These are phyloP conservation scores for Tubosaeta sp. DNA, from an alignment of 768 basidiomycete genomes.

Conservation along the genomic window DNA sequence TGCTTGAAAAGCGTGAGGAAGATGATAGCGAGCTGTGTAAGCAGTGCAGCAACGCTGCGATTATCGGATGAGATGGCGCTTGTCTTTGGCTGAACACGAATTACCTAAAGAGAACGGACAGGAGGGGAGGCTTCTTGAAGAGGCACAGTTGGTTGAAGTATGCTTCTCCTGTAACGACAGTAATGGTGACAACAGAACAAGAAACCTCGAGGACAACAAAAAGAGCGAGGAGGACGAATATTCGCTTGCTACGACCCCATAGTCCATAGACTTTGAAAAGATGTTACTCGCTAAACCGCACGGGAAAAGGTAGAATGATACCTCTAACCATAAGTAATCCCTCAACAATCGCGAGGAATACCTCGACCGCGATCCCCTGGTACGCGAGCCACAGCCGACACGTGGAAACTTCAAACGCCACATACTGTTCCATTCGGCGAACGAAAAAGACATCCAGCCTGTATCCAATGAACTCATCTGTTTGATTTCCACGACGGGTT, in stretches of 20 bases:
- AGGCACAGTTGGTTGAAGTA: slow-evolving; percentile 7
- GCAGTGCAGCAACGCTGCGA: background rate
- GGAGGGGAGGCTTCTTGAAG: slow-evolving; percentile 1
- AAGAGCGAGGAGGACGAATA: slow-evolving; percentile 1
- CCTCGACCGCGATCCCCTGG: slow-evolving; percentile 1
- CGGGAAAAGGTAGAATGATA: background rate
- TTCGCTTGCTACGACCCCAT: slow-evolving; percentile 3
- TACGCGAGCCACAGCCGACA: slow-evolving; percentile 11
- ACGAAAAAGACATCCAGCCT: slow-evolving; percentile 4
- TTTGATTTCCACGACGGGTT: background rate
- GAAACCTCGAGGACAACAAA: slow-evolving; percentile 1
- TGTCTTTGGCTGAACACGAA: background rate
- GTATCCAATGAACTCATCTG: background rate
- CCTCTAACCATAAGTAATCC: slow-evolving; percentile 9
- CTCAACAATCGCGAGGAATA: slow-evolving; percentile 10
- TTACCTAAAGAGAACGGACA: slow-evolving; percentile 8
- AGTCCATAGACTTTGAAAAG: slow-evolving; percentile 4
- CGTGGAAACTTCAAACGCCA: background rate
- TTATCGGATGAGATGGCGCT: background rate
- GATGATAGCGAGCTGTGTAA: slow-evolving; percentile 1
- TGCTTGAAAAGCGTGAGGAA: slow-evolving; percentile 5
- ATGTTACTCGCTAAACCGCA: background rate
- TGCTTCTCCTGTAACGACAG: background rate
- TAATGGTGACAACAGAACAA: background rate
- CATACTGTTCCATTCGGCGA: slow-evolving; percentile 2